phyloP scores from a whole-genome alignment of 139 green algal species.

The Diplosphaera chodatii region DNA sequence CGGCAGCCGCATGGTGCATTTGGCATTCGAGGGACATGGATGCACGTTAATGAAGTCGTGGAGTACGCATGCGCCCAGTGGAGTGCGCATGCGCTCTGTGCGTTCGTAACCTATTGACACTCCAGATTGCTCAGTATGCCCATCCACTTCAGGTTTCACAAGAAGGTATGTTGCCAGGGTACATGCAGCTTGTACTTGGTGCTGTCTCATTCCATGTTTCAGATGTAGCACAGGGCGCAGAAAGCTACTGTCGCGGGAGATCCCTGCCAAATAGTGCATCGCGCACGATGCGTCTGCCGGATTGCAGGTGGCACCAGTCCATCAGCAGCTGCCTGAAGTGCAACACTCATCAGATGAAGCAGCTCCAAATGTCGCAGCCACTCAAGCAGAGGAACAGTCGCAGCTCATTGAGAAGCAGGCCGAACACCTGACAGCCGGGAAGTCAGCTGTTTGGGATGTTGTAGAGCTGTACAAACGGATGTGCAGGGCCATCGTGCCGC shows the following conservation, averaged over 20 bases:
- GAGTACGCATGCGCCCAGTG: no score
- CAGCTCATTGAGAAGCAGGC: not conserved
- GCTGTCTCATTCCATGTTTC: no score
- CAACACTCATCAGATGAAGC: no score
- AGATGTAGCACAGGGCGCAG: no score
- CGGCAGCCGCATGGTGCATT: no score
- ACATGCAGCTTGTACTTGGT: not conserved
- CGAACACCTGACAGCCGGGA: not conserved
- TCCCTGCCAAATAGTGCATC: no score
- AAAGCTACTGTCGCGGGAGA: no score
- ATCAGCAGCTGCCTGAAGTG: not conserved
- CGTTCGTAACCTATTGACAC: not conserved
- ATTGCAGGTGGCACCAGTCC: not conserved
- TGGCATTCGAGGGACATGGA: no score
- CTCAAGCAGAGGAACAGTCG: not conserved
- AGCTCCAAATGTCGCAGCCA: not conserved
- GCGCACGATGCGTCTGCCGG: not conserved
- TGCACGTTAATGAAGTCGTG: no score
- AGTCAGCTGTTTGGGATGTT: not conserved
- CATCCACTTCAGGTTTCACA: constrained; percentile 5
- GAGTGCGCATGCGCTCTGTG: no score
- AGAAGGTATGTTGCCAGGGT: not conserved
- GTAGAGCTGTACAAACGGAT: not conserved
- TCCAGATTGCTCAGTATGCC: not conserved
- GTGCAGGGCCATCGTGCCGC: not conserved